Evolutionary conservation across 1,139 yeast species (phyloP), one percentile per base, ranked within the genome.

Genomic region (Debaryomycetaceae sp.): DNA sequence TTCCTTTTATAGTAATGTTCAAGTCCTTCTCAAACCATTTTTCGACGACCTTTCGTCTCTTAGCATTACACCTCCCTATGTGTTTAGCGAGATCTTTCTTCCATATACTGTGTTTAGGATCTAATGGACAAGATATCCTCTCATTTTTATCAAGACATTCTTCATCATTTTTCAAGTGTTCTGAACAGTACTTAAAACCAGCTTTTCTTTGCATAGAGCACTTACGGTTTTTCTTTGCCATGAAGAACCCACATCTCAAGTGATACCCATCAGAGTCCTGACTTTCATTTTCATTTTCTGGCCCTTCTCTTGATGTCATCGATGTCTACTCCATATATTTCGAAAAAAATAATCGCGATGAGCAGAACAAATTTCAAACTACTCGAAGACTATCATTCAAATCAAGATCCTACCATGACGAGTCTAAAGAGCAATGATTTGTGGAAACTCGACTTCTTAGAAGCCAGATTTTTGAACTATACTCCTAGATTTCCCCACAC

Each of bases 101-200:
- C 86, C 88, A 81, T 0, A 89, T 80, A 0, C 85, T 75, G 58
- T 89, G 97, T 5, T 77, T 70, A 0, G 83, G 79, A 55, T 88
- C 95, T 28, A 83, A 56, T 0, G 96, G 91, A 59, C 97, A 89
- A 4, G 83, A 79, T 0, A 89, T 71, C 45, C 96, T 63, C 26
- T 63, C 65, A 7, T 34, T 36, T 13, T 65, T 59, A 16, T 30
- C 28, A 8, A 40, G 38, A 5, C 43, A 45, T 16, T 43, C 48
- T 6, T 45, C 46, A 18, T 47, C 54, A 13, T 46, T 45, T 14
- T 54, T 58, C 58, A 70, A 46, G 56, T 86, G 95, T 49, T 83
- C 85, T 4, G 85, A 78, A 56, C 95, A 86, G 52, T 57, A 83
- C 39, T 61, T 60, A 24, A 70, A 71, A 26, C 63, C 75, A 13